Conservation (phyloP, 2,329 filamentous ascomycete genomes). For the Colletotrichum aenigma region DNA sequence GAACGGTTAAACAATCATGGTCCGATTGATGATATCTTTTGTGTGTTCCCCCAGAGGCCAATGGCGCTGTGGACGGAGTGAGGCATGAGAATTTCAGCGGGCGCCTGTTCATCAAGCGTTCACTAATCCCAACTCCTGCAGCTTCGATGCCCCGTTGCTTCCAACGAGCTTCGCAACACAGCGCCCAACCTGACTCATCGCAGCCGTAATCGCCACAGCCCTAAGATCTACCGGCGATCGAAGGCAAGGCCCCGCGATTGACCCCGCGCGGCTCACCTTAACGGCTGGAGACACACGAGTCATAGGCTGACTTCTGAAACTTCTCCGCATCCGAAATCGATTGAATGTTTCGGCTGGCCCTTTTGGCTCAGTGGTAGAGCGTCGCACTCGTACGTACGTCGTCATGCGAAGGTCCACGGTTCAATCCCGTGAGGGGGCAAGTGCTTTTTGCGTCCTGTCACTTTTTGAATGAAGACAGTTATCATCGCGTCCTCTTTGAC, state of each 20-base stretch:
- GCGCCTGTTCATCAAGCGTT: not conserved
- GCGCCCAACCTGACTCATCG: not conserved
- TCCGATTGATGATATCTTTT: not conserved
- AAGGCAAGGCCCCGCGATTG: not conserved
- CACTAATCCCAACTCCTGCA: not conserved
- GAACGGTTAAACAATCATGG: constrained; percentile 4
- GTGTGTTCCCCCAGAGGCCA: no score
- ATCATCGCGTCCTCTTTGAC: fast-evolving
- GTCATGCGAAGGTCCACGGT: constrained; percentile 21
- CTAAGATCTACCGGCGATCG: not conserved
- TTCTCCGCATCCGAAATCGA: no score
- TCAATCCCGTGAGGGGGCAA: constrained; percentile 21
- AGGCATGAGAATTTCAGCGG: no score
- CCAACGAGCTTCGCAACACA: not conserved
- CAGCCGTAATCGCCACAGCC: not conserved
- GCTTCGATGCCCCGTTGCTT: not conserved
- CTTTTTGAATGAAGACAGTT: fast-evolving
- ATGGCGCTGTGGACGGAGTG: no score
- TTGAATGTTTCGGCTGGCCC: not conserved
- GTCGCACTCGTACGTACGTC: constrained; percentile 14
- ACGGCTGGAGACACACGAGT: fast-evolving
- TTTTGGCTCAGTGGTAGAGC: constrained; percentile 22
- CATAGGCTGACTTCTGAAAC: not conserved
- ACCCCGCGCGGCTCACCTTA: not conserved
- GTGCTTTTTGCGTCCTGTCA: not conserved